Evolutionary conservation across 768 basidiomycete genomes (phyloP).

Genomic region (Boletus rubescentipes): DNA sequence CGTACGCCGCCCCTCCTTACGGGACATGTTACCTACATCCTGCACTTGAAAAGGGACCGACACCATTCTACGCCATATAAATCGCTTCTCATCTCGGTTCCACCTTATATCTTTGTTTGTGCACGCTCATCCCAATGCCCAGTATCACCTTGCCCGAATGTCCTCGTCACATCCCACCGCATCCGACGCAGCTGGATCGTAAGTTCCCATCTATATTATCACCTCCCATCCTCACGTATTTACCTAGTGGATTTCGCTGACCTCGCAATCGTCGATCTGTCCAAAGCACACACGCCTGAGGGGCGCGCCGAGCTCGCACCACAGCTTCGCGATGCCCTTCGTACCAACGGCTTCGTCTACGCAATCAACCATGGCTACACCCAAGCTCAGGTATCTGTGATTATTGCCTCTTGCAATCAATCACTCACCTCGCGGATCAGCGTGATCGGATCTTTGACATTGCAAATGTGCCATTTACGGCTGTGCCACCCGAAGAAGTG

Average conservation of each 20-base stretch:
- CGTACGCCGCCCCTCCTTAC: no score
- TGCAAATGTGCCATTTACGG: conserved; percentile 44
- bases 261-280: conserved; percentile 51
- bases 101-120: no score
- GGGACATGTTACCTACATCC: not conserved
- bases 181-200: conserved; percentile 36
- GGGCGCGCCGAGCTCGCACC: conserved; percentile 40
- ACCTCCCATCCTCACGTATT: conserved; percentile 21
- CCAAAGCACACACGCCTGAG: conserved; percentile 39
- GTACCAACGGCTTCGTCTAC: conserved; percentile 40
- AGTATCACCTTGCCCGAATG: conserved; percentile 30
- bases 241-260: conserved; percentile 49
- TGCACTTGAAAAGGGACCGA: not conserved
- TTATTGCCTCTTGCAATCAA: not conserved
- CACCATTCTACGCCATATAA: no score
- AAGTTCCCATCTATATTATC: conserved; percentile 6
- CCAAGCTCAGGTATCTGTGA: conserved; percentile 33
- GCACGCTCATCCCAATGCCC: conserved; percentile 25
- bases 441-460: conserved; percentile 48
- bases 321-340: conserved; percentile 48
- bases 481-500: conserved; percentile 43
- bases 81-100: no score
- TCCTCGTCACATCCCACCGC: conserved; percentile 35
- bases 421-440: conserved; percentile 30
- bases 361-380: conserved; percentile 40